phyloP scores from a whole-genome alignment of 2,329 filamentous ascomycete species.

The Diaporthe citri region DNA sequence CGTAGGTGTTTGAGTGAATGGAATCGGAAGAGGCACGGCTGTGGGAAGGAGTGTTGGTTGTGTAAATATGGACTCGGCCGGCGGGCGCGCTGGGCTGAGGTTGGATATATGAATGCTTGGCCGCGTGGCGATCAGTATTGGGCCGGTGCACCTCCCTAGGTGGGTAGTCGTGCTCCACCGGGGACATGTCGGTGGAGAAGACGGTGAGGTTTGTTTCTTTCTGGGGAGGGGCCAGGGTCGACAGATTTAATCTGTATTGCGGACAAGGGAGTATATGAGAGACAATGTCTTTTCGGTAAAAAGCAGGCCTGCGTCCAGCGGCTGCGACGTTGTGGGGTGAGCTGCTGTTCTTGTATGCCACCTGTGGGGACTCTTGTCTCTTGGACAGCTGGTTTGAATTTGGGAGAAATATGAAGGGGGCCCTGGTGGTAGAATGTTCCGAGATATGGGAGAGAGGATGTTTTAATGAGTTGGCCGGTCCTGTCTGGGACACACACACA shows the following conservation, averaged over 20 bases:
- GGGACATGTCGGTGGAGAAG: slow-evolving; percentile 40
- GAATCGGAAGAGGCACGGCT: slow-evolving; percentile 41
- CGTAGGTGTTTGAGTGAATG: slow-evolving; percentile 42
- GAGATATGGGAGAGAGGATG: slow-evolving; percentile 37
- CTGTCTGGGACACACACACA: slow-evolving; percentile 5
- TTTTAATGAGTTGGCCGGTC: slow-evolving; percentile 41
- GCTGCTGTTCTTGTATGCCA: slow-evolving; percentile 29
- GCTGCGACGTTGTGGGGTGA: slow-evolving; percentile 31
- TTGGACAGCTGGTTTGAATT: neutral
- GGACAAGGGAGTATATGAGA: slow-evolving; percentile 41
- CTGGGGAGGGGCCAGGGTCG: slow-evolving; percentile 6
- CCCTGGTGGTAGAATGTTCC: slow-evolving; percentile 10
- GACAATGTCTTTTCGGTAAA: slow-evolving; percentile 37
- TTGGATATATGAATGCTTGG: slow-evolving; percentile 38
- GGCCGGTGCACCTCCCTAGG: slow-evolving; percentile 38
- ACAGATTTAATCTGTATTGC: slow-evolving; percentile 30
- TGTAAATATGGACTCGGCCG: slow-evolving; percentile 33
- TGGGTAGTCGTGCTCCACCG: slow-evolving; percentile 39
- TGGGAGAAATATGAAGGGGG: slow-evolving; percentile 35
- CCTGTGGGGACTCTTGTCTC: slow-evolving; percentile 17
- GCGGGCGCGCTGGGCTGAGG: slow-evolving; percentile 29
- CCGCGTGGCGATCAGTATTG: slow-evolving; percentile 37
- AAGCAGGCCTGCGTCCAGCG: slow-evolving; percentile 18
- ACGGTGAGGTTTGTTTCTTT: slow-evolving; percentile 26
- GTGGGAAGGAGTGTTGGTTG: slow-evolving; percentile 1